These are phyloP conservation scores for Syzygium oleosum DNA, from an alignment of 345 rosid genomes.

Conservation along the genomic window DNA sequence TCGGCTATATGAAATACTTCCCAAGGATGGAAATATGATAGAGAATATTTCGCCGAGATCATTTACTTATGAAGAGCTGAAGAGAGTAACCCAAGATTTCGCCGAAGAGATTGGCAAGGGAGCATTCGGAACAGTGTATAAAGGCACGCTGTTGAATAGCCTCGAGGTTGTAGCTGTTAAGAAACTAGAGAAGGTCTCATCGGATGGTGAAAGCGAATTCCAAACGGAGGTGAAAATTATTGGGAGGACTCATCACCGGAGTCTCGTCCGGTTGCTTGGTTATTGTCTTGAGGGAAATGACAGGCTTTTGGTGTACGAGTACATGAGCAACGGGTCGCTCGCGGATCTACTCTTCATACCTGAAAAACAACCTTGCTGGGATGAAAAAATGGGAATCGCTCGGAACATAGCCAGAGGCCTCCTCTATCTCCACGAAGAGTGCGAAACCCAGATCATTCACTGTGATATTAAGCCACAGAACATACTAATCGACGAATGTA, in stretches of 20 bases:
- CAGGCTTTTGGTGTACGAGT: too few relatives aligned
- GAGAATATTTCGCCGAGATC: conserved; percentile 2
- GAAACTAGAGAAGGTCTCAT: too few relatives aligned
- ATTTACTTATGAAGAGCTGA: conserved; percentile 7
- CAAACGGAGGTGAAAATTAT: conserved; percentile 12
- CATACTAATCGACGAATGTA: conserved; percentile 13
- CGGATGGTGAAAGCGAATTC: neutral
- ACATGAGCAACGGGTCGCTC: too few relatives aligned
- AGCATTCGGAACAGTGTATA: conserved; percentile 5
- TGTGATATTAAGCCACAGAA: conserved; percentile 22
- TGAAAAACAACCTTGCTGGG: neutral
- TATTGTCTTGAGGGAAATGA: too few relatives aligned
- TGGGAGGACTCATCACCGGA: conserved; percentile 17
- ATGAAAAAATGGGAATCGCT: conserved; percentile 9
- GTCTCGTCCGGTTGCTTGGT: too few relatives aligned
- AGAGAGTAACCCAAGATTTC: conserved; percentile 10
- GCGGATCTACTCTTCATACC: neutral
- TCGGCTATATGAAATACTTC: neutral
- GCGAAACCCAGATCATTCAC: conserved; percentile 20
- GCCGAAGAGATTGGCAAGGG: conserved; percentile 17
- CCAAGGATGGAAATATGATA: neutral
- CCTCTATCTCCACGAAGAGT: conserved; percentile 14
- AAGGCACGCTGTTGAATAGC: neutral
- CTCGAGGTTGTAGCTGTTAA: too few relatives aligned
- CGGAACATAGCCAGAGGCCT: conserved; percentile 17